Percentiles rank a stretch among this genome's conserved stretches.
Conservation (phyloP, 768 basidiomycete species). For the Boletus reticuloceps region DNA sequence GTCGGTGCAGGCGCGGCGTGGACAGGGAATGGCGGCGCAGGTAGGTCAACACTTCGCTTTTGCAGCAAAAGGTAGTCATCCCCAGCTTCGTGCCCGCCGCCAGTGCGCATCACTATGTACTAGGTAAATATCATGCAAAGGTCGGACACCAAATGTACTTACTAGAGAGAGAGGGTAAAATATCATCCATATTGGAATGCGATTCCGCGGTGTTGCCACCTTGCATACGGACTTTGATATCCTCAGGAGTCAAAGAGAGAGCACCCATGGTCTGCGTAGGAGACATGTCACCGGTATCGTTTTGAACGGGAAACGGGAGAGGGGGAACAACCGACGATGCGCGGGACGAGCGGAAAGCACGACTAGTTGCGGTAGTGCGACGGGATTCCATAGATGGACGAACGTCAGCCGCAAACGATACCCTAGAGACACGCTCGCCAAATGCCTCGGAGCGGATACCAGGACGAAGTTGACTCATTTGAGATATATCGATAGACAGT, state of each 20-base stretch:
- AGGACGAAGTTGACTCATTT: slow-evolving; percentile 49
- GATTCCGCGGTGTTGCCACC: slow-evolving; percentile 30
- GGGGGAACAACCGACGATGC: slow-evolving; percentile 41
- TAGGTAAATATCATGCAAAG: slow-evolving; percentile 5
- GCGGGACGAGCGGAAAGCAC: slow-evolving; percentile 44
- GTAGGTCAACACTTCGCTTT: slow-evolving; percentile 23
- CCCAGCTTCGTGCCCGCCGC: slow-evolving; percentile 28
- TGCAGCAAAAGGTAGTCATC: slow-evolving; percentile 48
- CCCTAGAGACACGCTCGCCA: slow-evolving; percentile 52
- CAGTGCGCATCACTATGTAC: slow-evolving; percentile 69
- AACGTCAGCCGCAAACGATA: slow-evolving; percentile 67
- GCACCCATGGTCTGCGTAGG: slow-evolving; percentile 45
- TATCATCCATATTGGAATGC: slow-evolving; percentile 48
- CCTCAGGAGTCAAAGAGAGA: slow-evolving; percentile 51
- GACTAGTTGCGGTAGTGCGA: slow-evolving; percentile 40
- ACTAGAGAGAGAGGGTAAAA: slow-evolving; percentile 70
- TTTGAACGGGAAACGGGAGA: slow-evolving; percentile 31
- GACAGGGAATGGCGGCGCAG: slow-evolving; percentile 34
- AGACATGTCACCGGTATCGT: slow-evolving; percentile 34
- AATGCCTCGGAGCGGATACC: slow-evolving; percentile 52
- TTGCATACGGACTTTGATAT: slow-evolving; percentile 55
- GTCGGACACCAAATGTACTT: slow-evolving; percentile 25
- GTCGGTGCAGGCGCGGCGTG: slow-evolving; percentile 25
- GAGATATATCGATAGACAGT: slow-evolving; percentile 37
- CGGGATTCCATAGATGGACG: slow-evolving; percentile 46